Percentiles rank a stretch among this genome's conserved stretches.
These are phyloP conservation scores for Leccinum variabile DNA, from an alignment of 1,284 basidiomycete genomes.

Conservation along the genomic window DNA sequence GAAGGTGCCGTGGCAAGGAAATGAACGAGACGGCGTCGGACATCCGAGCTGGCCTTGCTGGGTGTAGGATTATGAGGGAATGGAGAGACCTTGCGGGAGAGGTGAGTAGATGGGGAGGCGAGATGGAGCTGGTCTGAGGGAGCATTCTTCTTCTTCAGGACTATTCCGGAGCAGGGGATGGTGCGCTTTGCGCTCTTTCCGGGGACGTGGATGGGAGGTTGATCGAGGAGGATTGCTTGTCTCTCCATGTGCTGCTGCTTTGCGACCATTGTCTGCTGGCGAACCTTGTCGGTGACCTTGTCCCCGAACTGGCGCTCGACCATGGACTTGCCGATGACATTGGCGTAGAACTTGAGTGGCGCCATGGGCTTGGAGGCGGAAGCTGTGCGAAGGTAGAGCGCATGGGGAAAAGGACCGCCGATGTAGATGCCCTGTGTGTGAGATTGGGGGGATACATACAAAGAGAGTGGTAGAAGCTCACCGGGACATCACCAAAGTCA, in stretches of 20 bases:
- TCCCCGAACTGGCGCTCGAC: constrained; percentile 61
- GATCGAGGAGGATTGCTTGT: constrained; percentile 52
- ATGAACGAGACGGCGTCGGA: constrained; percentile 53
- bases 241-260: constrained; percentile 55
- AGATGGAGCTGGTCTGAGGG: constrained; percentile 35
- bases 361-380: constrained; percentile 55
- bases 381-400: constrained; percentile 61
- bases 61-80: constrained; percentile 26
- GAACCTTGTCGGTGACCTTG: constrained; percentile 51
- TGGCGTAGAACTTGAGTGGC: constrained; percentile 70
- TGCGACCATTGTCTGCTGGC: constrained; percentile 55
- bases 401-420: constrained; percentile 54
- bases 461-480: constrained; percentile 35
- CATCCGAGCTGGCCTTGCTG: constrained; percentile 22
- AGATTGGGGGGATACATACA: neutral
- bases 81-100: constrained; percentile 30
- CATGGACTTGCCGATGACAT: constrained; percentile 63
- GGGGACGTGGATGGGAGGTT: constrained; percentile 30
- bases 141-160: constrained; percentile 32
- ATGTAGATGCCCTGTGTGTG: constrained; percentile 60
- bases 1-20: constrained; percentile 48
- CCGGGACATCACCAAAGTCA: constrained; percentile 58
- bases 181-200: constrained; percentile 37
- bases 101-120: constrained; percentile 27
- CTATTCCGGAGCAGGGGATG: constrained; percentile 30